phyloP scores from a whole-genome alignment of 2,329 filamentous ascomycete species.

The Aotearoamyces nothofagi region DNA sequence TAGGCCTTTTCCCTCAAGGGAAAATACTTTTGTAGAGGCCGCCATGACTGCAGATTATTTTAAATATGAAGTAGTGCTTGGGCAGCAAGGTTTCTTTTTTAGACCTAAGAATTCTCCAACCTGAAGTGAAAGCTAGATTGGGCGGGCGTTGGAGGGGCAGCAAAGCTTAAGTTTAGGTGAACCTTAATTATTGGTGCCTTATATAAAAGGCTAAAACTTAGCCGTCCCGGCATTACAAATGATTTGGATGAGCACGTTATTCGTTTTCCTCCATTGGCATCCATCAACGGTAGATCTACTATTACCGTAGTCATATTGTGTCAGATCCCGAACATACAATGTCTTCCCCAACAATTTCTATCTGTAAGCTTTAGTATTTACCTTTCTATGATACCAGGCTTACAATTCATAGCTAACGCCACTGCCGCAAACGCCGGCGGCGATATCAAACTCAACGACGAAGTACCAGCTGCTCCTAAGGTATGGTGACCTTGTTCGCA shows the following conservation, averaged over 20 bases:
- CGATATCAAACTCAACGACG: constrained; percentile 12
- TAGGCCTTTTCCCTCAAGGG: constrained; percentile 78
- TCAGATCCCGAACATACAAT: constrained; percentile 9
- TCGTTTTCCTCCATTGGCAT: too few species aligned
- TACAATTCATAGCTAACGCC: constrained; percentile 12
- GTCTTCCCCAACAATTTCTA: constrained; percentile 13
- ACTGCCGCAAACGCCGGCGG: constrained; percentile 13
- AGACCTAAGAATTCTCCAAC: too few species aligned
- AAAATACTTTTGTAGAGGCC: constrained; percentile 54
- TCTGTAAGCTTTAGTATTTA: constrained; percentile 11
- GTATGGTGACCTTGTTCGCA: constrained; percentile 6
- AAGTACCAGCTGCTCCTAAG: constrained; percentile 13
- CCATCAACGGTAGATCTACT: background rate
- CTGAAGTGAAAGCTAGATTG: too few species aligned
- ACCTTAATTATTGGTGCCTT: too few species aligned
- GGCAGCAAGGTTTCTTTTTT: too few species aligned
- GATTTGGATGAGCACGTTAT: too few species aligned
- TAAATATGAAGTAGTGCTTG: constrained; percentile 16
- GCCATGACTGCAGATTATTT: constrained; percentile 28
- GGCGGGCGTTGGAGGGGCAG: too few species aligned
- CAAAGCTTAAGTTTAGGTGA: too few species aligned
- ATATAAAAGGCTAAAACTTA: too few species aligned
- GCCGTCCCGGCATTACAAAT: too few species aligned
- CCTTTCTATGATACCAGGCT: too few species aligned
- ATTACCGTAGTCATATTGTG: background rate